Evolutionary conservation across 2,329 filamentous ascomycete genomes (phyloP), one percentile per base, ranked within the genome.

Genomic region (Cytospora mali): DNA sequence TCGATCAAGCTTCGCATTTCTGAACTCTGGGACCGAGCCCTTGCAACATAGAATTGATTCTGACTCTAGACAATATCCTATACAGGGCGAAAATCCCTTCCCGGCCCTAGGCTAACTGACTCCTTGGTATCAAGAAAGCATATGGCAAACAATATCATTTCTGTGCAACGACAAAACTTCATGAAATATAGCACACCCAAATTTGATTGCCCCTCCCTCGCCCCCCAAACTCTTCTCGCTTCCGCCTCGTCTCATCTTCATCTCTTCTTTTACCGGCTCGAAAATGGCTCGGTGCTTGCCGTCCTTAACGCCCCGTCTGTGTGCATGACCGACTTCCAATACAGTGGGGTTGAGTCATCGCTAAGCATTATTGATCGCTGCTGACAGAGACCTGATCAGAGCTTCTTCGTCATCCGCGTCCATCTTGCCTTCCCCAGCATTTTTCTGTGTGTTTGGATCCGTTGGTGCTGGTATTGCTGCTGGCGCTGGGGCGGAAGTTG

Each of bases 171-270:
- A 31, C 27, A 48, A 18, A 31, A 39, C 23, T 35, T 35, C 52
- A 58, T 31, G 35, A 48, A 51, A 27, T 51, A 29, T 39, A 13
- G 31, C 6, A 53, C 27, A 48, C 58, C 54, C 53, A 27, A 14
- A n/a, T 29, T 39, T 64, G 62, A 46, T 58, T 64, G 62, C 51
- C 49, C n/a, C n/a, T n/a, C n/a, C n/a, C n/a, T n/a, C n/a, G n/a
- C n/a, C n/a, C n/a, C n/a, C 25, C 49, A 16, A 18, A 16, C 18
- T 11, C 21, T 46, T 31, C n/a, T 33, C 51, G n/a, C 13, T 6
- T n/a, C 50, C 49, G 55, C 55, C 39, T 55, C 54, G 46, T 58
- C 58, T 58, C 50, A 54, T 28, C 10, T 58, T 49, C 50, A 42
- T 33, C 49, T 31, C 42, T 11, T 46, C 25, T 29, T 55, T 25